Percentiles rank a stretch among this genome's conserved stretches.
phyloP scores from a whole-genome alignment of 2,329 filamentous ascomycete species.

The Ceratocystis lukuohia region DNA sequence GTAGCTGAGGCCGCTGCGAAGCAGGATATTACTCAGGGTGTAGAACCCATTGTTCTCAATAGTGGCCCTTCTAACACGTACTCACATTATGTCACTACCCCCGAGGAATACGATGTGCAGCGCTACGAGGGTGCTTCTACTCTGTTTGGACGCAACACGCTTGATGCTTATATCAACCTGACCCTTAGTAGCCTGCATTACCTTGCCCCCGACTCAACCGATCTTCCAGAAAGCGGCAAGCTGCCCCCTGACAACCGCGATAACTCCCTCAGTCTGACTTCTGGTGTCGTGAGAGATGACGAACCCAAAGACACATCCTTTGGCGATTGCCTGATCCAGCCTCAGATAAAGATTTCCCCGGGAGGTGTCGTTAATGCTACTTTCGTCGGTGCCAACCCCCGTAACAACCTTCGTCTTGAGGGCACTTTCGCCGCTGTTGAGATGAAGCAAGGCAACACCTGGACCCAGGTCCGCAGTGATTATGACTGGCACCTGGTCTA shows the following conservation, averaged over 20 bases:
- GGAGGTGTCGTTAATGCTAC: slow-evolving; percentile 50
- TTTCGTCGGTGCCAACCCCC: slow-evolving; percentile 77
- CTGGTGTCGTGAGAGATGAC: slow-evolving; percentile 60
- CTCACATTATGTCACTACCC: slow-evolving; percentile 33
- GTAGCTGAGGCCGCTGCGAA: slow-evolving; percentile 39
- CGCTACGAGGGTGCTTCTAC: slow-evolving; percentile 87
- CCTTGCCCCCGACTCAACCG: slow-evolving; percentile 37
- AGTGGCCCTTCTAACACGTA: slow-evolving; percentile 84
- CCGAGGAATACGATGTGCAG: slow-evolving; percentile 41
- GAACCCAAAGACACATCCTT: slow-evolving; percentile 52
- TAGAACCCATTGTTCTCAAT: slow-evolving; percentile 57
- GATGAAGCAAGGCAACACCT: slow-evolving; percentile 29
- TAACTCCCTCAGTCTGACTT: slow-evolving; percentile 62
- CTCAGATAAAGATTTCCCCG: slow-evolving; percentile 29
- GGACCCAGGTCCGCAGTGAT: slow-evolving; percentile 60
- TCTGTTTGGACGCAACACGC: slow-evolving; percentile 67
- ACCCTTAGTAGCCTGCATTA: slow-evolving; percentile 57
- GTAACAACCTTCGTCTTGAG: slow-evolving; percentile 71
- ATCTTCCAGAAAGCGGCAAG: slow-evolving; percentile 35
- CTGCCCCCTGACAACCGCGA: slow-evolving; percentile 67
- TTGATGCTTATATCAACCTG: slow-evolving; percentile 77
- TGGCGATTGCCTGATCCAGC: slow-evolving; percentile 49
- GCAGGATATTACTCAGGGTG: slow-evolving; percentile 28
- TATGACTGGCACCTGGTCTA: slow-evolving; percentile 72
- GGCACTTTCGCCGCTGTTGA: slow-evolving; percentile 68